Conservation (phyloP, 768 basidiomycete genomes). For the Suillus hirtellus region DNA sequence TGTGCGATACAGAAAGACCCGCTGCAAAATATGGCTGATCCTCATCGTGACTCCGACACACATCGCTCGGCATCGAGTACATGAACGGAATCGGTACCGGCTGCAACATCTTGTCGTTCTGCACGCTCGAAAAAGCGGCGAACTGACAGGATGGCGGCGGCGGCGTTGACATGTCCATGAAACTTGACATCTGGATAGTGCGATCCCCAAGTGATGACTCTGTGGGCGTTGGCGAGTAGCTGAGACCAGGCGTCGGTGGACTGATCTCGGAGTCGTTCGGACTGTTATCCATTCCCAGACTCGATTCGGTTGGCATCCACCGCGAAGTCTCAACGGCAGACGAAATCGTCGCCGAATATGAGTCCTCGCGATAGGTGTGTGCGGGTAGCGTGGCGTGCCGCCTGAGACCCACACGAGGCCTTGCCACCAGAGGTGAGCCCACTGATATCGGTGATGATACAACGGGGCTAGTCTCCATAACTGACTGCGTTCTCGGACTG, state of each 20-base stretch:
- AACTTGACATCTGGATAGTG: conserved; percentile 56
- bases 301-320: not conserved
- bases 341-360: conserved; percentile 5
- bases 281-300: conserved; percentile 18
- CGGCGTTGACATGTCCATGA: conserved; percentile 45
- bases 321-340: conserved; percentile 5
- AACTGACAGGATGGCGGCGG: conserved; percentile 33
- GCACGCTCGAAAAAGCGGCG: conserved; percentile 35
- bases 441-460: conserved; percentile 3
- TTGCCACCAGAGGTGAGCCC: conserved; percentile 19
- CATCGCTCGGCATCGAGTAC: conserved; percentile 21
- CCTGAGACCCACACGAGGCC: conserved; percentile 31
- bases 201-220: conserved; percentile 57
- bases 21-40: conserved; percentile 1
- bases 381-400: conserved; percentile 45
- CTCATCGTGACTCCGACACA: not conserved
- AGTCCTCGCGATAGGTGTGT: conserved; percentile 26
- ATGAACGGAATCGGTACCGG: conserved; percentile 22
- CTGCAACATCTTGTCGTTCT: conserved; percentile 36
- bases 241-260: conserved; percentile 58
- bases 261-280: conserved; percentile 32
- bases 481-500: conserved; percentile 1
- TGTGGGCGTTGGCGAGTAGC: conserved; percentile 60
- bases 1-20: not conserved
- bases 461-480: conserved; percentile 4